Conservation (phyloP, 1,284 basidiomycete genomes). For the Apiotrichum gracile region DNA sequence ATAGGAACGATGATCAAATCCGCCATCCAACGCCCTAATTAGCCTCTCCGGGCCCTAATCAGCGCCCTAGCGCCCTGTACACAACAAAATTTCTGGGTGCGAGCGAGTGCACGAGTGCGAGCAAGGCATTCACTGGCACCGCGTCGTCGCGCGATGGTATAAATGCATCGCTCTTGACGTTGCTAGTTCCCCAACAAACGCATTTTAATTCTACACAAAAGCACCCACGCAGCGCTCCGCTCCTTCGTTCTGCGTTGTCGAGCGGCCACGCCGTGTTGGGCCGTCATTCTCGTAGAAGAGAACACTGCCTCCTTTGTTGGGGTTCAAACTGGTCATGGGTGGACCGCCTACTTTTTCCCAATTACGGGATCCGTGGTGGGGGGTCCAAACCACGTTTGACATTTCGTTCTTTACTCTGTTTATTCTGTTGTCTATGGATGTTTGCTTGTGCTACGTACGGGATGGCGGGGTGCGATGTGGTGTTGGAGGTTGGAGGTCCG, state of each 20-base stretch:
- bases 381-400: constrained; percentile 40
- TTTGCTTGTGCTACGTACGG: too few species aligned
- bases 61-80: too few species aligned
- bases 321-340: constrained; percentile 34
- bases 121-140: too few species aligned
- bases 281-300: constrained; percentile 39
- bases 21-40: too few species aligned
- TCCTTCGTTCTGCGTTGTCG: constrained; percentile 18
- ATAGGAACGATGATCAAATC: too few species aligned
- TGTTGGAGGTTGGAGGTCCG: too few species aligned
- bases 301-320: constrained; percentile 7
- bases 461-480: too few species aligned
- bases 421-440: background rate
- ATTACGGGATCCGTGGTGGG: constrained; percentile 14
- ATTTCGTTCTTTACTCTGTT: constrained; percentile 6
- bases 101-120: too few species aligned
- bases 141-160: too few species aligned
- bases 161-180: background rate
- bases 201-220: constrained; percentile 32
- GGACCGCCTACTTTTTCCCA: constrained; percentile 22
- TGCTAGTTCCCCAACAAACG: constrained; percentile 9
- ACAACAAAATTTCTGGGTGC: too few species aligned
- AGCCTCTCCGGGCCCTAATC: too few species aligned
- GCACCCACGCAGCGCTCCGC: constrained; percentile 23
- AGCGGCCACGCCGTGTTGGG: constrained; percentile 11